phyloP scores from a whole-genome alignment of 1,284 basidiomycete species.

The Melanopsichium pennsylvanicum region DNA sequence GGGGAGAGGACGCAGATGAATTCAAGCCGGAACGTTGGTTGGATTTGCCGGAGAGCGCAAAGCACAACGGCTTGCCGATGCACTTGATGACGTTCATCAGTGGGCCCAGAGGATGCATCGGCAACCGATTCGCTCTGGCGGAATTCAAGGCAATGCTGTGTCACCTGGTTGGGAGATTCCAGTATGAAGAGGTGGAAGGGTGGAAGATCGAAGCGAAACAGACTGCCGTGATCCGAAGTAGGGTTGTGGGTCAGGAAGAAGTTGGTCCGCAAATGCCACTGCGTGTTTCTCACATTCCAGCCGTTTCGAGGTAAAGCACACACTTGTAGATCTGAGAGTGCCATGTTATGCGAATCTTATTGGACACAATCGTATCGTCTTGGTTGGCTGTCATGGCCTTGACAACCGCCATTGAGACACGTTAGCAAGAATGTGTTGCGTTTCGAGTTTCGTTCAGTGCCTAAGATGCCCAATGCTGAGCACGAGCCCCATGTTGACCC shows the following conservation, averaged over 20 bases:
- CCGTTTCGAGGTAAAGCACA: too few relatives aligned
- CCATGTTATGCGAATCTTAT: too few relatives aligned
- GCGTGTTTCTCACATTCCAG: constrained; percentile 27
- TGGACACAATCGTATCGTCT: too few relatives aligned
- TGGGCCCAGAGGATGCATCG: constrained; percentile 59
- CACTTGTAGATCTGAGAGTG: too few relatives aligned
- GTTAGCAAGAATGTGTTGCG: too few relatives aligned
- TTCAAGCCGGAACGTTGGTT: constrained; percentile 60
- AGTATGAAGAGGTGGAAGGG: constrained; percentile 40
- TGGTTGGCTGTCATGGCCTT: too few relatives aligned
- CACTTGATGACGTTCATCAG: constrained; percentile 56
- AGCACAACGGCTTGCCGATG: constrained; percentile 33
- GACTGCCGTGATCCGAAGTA: constrained; percentile 30
- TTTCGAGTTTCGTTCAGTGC: too few relatives aligned
- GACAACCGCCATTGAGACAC: too few relatives aligned
- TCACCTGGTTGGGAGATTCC: constrained; percentile 43
- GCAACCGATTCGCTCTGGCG: constrained; percentile 54
- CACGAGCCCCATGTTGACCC: constrained; percentile 7
- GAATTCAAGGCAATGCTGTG: constrained; percentile 60
- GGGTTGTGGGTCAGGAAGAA: constrained; percentile 50
- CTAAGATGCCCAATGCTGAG: neutral
- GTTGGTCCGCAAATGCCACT: constrained; percentile 54
- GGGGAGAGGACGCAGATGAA: constrained; percentile 49
- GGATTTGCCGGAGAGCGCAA: constrained; percentile 32
- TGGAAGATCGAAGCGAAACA: constrained; percentile 56